Conservation (phyloP, 805 yeast genomes). For the Wickerhamiella allomyrinae region DNA sequence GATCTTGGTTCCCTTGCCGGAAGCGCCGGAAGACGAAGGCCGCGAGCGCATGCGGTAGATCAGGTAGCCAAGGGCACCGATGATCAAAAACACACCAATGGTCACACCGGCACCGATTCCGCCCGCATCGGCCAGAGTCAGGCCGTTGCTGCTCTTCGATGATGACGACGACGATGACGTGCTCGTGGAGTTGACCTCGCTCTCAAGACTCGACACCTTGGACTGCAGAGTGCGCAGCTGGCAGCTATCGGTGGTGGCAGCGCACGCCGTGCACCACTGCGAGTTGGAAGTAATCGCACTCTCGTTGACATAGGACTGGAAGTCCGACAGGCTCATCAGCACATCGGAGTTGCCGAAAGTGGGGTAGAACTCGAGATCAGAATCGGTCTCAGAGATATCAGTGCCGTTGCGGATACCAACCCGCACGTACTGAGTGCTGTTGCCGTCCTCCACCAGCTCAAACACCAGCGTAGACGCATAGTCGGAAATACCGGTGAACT, state of each 20-base stretch:
- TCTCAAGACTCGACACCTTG: not conserved
- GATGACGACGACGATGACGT: too few species aligned
- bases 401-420: slow-evolving; percentile 37
- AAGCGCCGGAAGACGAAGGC: not conserved
- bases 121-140: slow-evolving; percentile 32
- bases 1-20: not conserved
- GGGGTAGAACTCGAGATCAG: slow-evolving; percentile 26
- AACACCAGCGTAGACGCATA: slow-evolving; percentile 35
- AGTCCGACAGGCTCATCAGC: slow-evolving; percentile 28
- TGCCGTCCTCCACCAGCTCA: slow-evolving; percentile 24
- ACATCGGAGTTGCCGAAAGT: slow-evolving; percentile 26
- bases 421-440: slow-evolving; percentile 27
- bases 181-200: not conserved
- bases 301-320: slow-evolving; percentile 20
- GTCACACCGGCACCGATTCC: slow-evolving; percentile 39
- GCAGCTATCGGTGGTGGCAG: not conserved
- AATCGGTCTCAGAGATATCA: slow-evolving; percentile 18
- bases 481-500: slow-evolving; percentile 34
- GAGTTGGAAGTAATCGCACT: slow-evolving; percentile 21
- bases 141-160: slow-evolving; percentile 1
- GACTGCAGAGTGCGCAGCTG: not conserved
- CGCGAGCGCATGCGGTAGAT: slow-evolving; percentile 6
- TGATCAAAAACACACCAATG: slow-evolving; percentile 28
- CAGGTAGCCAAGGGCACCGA: slow-evolving; percentile 23
- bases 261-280: slow-evolving; percentile 32